Evolutionary conservation across 2,329 filamentous ascomycete genomes (phyloP), one percentile per base, ranked within the genome.

Genomic region (Ilyonectria mors-panacis): DNA sequence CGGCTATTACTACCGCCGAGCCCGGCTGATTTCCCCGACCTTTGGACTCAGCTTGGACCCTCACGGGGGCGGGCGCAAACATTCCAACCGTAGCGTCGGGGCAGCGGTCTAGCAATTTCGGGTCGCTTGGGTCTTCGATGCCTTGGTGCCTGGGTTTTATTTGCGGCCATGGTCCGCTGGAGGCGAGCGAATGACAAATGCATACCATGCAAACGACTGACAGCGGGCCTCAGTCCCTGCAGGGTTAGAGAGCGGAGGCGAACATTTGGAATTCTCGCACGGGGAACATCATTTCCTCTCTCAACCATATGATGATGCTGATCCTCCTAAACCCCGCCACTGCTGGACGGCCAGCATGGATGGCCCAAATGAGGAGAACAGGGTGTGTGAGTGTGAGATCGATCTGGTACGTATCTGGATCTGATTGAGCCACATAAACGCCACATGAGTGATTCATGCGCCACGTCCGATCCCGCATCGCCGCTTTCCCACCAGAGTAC

Each of bases 241-340:
- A 23, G 28, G 30, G 30, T 33, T 53, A 15, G n/a, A 2, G 13
- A 35, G 30, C 19, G 50, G 50, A 35, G 50, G 50, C 30, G 17
- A 53, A 17, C 9, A 53, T 53, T 53, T 53, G 50, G 50, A 53
- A 53, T 53, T 15, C 28, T 10, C 15, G 28, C 9, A 17, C n/a
- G 4, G n/a, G 28, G 50, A 53, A 53, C 28, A 53, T 53, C 50
- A 53, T 53, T 53, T 53, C 50, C 50, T 8, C 21, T 53, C 13
- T 53, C 12, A 53, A 53, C 50, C 50, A 53, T 21, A 53, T 53
- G 28, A 53, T 53, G 50, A 53, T 53, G 30, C n/a, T 15, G 50
- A 53, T 35, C 50, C 30, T 33, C 50, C 10, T 35, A 12, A 35
- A 53, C 50, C 50, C 28, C 28, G 48, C 48, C 12, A 19, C 26